Base-by-base conservation (phyloP, 257 asterid species). In the Nicotiana paniculata region DNA sequence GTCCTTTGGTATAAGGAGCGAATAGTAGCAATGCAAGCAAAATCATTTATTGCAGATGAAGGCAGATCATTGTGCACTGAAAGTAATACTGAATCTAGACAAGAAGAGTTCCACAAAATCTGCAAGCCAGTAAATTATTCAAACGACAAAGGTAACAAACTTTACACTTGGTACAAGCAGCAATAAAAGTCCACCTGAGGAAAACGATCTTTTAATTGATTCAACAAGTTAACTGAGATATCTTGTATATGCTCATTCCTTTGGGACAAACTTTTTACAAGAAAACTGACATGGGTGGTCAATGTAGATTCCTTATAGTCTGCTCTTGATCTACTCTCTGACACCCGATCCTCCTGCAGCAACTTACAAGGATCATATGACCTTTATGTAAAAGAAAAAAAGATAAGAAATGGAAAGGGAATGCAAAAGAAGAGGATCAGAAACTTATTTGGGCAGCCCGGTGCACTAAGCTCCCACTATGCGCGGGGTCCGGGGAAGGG, bases 61-160 rank as follows among this genome's bases (percentile, higher is more conserved):
- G 98, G 93, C 69, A 97, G 96, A 89, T 93, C 98, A 89, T 88
- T 91, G 82, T 93, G 95, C 92, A 93, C 92, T 26, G 99, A 95
- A 72, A 92, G 92, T 81, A 93, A 90, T 82, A 94, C 91, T 33
- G 93, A 91, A 90, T 96, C 99, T 91, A 96, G 84, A 85, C 98
- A 94, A 82, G 93, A 91, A 70, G 99, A 89, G 86, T 88, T 92
- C 99, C 99, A 96, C 85, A 93, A 87, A 78, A 94, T 93, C 99
- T 94, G 95, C 91, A 83, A 48, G 81, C 43, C 51, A 72, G 85
- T 67, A 65, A 69, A 81, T 81, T 87, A 81, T 28, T 69, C 62
- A 77, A 61, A 83, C 15, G 81, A 82, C 58, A 65, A 86, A 90
- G 67, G 26, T 13, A 83, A 54, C 46, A 81, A 66, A 65, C 82